Evolutionary conservation across 345 rosid genomes (phyloP).

Genomic region (Carallia brachiata): DNA sequence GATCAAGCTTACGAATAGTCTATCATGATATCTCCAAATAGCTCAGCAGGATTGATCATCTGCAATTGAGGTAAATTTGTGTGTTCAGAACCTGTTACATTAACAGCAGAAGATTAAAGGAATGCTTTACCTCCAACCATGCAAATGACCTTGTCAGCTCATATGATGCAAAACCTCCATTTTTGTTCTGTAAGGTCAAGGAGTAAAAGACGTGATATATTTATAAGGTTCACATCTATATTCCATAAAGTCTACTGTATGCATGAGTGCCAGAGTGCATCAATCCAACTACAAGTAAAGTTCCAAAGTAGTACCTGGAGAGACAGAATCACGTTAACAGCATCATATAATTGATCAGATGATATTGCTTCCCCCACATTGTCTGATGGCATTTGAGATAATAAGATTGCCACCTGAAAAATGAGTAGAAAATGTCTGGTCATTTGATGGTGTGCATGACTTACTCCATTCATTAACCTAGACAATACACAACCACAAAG

Average conservation of each 20-base stretch:
- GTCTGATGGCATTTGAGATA: slow-evolving; percentile 40
- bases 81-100: neutral
- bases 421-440: neutral
- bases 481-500: no score
- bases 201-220: neutral
- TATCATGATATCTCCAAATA: slow-evolving; percentile 63
- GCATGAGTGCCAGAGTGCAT: neutral
- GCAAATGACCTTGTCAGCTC: slow-evolving; percentile 74
- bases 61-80: slow-evolving; percentile 11
- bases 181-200: slow-evolving; percentile 35
- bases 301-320: slow-evolving; percentile 43
- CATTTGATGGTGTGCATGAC: no score
- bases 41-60: slow-evolving; percentile 69
- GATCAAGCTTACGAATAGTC: slow-evolving; percentile 58
- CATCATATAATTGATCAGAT: slow-evolving; percentile 40
- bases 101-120: no score
- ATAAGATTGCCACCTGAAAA: slow-evolving; percentile 48
- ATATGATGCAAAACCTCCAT: slow-evolving; percentile 76
- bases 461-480: no score
- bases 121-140: slow-evolving; percentile 52
- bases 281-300: neutral
- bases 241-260: no score
- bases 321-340: slow-evolving; percentile 53
- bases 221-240: no score
- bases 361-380: slow-evolving; percentile 48